phyloP scores from a whole-genome alignment of 345 rosid species.

The Carallia pectinifolia region DNA sequence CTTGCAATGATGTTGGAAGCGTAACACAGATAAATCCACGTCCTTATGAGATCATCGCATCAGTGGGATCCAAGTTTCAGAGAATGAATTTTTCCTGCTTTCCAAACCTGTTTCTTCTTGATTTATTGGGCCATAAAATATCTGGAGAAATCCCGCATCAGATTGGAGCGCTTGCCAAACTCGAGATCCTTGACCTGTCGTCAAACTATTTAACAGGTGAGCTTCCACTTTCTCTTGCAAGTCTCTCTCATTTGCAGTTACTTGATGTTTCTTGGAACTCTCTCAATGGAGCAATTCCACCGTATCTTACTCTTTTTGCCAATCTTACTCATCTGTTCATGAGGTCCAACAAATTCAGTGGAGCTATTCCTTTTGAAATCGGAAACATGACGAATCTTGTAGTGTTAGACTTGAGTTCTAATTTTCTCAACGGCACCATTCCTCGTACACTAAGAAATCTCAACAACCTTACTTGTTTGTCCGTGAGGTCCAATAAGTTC shows the following conservation, averaged over 20 bases:
- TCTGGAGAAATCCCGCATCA: slow-evolving; percentile 1
- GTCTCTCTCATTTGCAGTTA: background rate
- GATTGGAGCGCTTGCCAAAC: slow-evolving; percentile 6
- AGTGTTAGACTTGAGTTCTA: no score
- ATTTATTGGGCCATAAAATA: background rate
- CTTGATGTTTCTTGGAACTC: background rate
- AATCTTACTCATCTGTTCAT: no score
- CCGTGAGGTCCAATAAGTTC: no score
- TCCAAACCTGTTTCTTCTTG: background rate
- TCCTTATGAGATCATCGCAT: rapidly evolving
- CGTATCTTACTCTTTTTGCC: background rate
- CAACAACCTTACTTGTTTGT: no score
- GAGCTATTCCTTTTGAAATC: no score
- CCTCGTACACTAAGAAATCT: no score
- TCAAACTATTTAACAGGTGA: background rate
- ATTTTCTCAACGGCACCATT: no score
- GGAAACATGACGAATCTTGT: no score
- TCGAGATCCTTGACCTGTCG: background rate
- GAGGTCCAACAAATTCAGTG: no score
- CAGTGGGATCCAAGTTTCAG: background rate
- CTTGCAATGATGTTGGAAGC: slow-evolving; percentile 7
- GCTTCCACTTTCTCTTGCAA: slow-evolving; percentile 3
- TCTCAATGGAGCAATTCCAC: no score
- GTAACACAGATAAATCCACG: background rate
- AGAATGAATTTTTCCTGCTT: slow-evolving; percentile 20